Base-by-base conservation (phyloP, 371 early-diverging fungal species). In the Nematocida displodere region DNA sequence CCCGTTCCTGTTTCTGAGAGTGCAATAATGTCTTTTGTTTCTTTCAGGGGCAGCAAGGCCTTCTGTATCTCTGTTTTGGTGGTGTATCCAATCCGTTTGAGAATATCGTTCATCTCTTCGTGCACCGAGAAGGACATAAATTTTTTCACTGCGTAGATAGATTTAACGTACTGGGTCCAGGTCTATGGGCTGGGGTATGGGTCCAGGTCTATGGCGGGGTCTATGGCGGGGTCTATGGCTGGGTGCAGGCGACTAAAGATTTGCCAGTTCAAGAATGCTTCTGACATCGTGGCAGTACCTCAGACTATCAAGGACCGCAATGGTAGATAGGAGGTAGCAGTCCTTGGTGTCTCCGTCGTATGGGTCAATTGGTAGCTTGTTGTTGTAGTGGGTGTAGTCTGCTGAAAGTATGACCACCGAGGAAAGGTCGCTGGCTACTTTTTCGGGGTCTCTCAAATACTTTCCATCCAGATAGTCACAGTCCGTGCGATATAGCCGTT, bases 1-100 rank as follows among this genome's bases (percentile, higher is more conserved):
- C 96, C 98, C 39, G 91, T 91, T 79, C 97, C 97, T 0, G 96
- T 97, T 47, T 94, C 87, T 5, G 96, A 94, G 91, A 95, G 92
- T 71, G 90, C 97, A 0, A 95, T 92, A 0, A 95, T 89, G 85
- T 95, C 96, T 20, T 88, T 84, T 49, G 89, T 88, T 47, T 96
- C 87, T 15, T 94, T 94, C 93, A 93, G 93, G 7, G 97, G 94
- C 93, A 95, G 95, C 54, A 95, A 95, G 82, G 94, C 94, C 31
- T 91, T 88, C 86, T 97, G 99, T 79, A 98, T 96, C 40, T 92
- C 85, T 0, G 99, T 97, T 39, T 95, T 96, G 2, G 85, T 83
- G 31, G 85, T 82, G 85, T 93, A 96, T 0, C 93, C 92, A 54
- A 89, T 88, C 54, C 87, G 86, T 47, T 39, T 71, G 36, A 84